Evolutionary conservation across 2,329 filamentous ascomycete species (phyloP).

Genomic region (Ophiostoma sp.): DNA sequence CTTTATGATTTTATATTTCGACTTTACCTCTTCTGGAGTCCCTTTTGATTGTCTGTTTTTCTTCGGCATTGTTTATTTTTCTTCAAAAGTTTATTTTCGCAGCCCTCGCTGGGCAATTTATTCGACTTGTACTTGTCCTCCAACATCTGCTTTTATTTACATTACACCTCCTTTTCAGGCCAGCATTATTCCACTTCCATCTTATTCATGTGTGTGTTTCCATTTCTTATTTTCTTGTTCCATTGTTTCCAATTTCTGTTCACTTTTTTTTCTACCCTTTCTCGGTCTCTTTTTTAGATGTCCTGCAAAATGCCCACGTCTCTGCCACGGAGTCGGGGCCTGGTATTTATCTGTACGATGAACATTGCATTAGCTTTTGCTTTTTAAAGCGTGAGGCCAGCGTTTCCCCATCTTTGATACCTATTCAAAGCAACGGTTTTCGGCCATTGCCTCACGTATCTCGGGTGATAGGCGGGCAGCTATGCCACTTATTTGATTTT

Average conservation of each 20-base stretch:
- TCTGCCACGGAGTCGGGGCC: neutral
- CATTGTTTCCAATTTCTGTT: neutral
- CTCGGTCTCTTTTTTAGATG: neutral
- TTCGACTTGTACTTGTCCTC: neutral
- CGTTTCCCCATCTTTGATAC: neutral
- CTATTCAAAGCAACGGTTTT: neutral
- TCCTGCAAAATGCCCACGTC: neutral
- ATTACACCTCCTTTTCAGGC: neutral
- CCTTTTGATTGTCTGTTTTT: neutral
- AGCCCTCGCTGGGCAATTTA: neutral
- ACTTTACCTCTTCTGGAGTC: neutral
- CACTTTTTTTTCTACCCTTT: neutral
- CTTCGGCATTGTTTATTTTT: neutral
- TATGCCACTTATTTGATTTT: neutral
- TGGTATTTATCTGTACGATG: neutral
- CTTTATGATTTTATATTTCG: neutral
- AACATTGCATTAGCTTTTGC: neutral
- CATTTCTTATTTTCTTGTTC: neutral
- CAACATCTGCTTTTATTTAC: neutral
- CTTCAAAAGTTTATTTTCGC: neutral
- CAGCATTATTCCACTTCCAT: conserved; percentile 8
- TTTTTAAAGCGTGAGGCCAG: neutral
- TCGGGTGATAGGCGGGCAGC: neutral
- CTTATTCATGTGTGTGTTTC: neutral
- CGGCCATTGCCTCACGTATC: neutral